Evolutionary conservation across 139 green algal genomes (phyloP).

Genomic region (Micractinium conductrix): DNA sequence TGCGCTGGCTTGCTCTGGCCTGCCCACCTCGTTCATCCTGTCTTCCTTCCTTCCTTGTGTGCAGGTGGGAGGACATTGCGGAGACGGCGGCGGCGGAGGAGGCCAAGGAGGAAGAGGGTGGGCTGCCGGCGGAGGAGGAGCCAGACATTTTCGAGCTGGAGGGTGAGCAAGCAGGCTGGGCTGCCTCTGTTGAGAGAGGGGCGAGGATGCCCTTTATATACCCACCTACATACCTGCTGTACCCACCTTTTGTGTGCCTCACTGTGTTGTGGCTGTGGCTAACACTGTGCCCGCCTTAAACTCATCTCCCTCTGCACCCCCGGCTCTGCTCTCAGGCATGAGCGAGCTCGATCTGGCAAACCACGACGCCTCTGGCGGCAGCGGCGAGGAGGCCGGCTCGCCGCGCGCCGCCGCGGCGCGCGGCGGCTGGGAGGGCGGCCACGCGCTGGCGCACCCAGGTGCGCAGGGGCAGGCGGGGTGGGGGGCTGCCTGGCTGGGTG

Average conservation of each 20-base stretch:
- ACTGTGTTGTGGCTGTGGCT: too few species aligned
- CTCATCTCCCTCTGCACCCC: not conserved
- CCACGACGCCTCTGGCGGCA: conserved; percentile 19
- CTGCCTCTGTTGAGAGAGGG: too few species aligned
- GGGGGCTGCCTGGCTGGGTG: too few species aligned
- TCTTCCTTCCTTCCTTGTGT: conserved; percentile 5
- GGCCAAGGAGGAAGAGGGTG: conserved; percentile 63
- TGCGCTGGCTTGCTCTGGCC: too few species aligned
- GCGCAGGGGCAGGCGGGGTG: too few species aligned
- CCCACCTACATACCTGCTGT: too few species aligned
- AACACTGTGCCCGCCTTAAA: not conserved
- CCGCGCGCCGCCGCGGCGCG: conserved; percentile 15
- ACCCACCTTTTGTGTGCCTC: too few species aligned
- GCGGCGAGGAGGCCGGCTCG: conserved; percentile 9
- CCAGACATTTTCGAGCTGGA: conserved; percentile 89
- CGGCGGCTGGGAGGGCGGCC: conserved; percentile 72
- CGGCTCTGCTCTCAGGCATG: conserved; percentile 51
- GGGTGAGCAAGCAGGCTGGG: conserved; percentile 32
- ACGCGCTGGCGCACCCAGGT: conserved; percentile 11
- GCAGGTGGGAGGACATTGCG: conserved; percentile 87
- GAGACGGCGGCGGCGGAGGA: conserved; percentile 63
- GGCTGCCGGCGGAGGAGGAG: conserved; percentile 46
- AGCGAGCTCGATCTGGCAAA: conserved; percentile 69
- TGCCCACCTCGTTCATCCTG: not conserved
- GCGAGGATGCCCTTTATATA: too few species aligned